These are phyloP conservation scores for Neopestalotiopsis sp. DNA, from an alignment of 2,329 filamentous ascomycete genomes.

Conservation along the genomic window DNA sequence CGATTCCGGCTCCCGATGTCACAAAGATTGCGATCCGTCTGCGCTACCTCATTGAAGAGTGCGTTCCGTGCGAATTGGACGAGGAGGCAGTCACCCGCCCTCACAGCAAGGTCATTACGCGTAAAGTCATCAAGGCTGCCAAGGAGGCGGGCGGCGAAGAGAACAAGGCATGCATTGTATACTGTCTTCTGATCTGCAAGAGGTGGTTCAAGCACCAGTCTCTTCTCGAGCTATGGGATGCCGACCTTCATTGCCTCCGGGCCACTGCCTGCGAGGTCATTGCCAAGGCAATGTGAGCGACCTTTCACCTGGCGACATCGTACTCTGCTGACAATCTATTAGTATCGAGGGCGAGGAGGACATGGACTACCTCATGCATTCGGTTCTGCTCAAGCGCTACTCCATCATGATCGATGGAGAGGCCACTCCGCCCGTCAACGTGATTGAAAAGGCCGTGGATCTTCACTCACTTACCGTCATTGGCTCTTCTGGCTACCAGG, in stretches of 20 bases:
- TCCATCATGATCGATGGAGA: slow-evolving; percentile 77
- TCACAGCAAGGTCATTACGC: slow-evolving; percentile 86
- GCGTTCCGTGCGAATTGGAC: slow-evolving; percentile 89
- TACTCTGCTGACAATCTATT: slow-evolving; percentile 8
- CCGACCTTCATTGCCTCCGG: slow-evolving; percentile 79
- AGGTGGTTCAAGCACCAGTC: slow-evolving; percentile 83
- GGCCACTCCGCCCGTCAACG: slow-evolving; percentile 79
- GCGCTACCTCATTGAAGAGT: slow-evolving; percentile 88
- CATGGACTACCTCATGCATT: slow-evolving; percentile 76
- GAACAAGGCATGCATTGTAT: slow-evolving; percentile 81
- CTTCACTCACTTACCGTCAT: slow-evolving; percentile 89
- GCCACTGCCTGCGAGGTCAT: slow-evolving; percentile 89
- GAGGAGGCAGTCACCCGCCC: slow-evolving; percentile 75
- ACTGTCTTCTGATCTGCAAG: slow-evolving; percentile 75
- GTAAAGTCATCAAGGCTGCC: slow-evolving; percentile 78
- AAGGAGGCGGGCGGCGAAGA: slow-evolving; percentile 80
- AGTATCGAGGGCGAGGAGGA: slow-evolving; percentile 89
- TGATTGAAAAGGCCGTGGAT: slow-evolving; percentile 92
- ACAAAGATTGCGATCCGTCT: slow-evolving; percentile 89
- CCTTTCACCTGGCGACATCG: not conserved
- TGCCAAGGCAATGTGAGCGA: slow-evolving; percentile 72
- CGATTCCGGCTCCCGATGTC: slow-evolving; percentile 78
- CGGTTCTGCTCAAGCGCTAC: slow-evolving; percentile 86
- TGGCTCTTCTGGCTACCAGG: slow-evolving; percentile 88
- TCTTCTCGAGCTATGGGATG: slow-evolving; percentile 85